phyloP scores from a whole-genome alignment of 352 stramenopile species.

The Thalassiosira oceanica region DNA sequence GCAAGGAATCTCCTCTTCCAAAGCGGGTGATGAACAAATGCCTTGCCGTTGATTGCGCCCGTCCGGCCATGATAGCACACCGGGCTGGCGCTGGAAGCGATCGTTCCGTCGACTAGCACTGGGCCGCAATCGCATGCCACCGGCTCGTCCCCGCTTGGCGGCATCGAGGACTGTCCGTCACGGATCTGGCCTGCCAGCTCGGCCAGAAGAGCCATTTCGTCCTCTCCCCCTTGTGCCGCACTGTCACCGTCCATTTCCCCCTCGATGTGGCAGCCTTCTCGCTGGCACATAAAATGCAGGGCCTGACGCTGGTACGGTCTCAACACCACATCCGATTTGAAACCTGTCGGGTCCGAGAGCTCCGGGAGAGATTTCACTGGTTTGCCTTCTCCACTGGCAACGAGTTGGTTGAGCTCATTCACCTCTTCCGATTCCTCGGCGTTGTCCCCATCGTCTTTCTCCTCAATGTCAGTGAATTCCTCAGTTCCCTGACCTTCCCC shows the following conservation, averaged over 20 bases:
- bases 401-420: conserved; percentile 35
- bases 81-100: conserved; percentile 26
- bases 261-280: conserved; percentile 42
- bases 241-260: conserved; percentile 11
- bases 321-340: conserved; percentile 44
- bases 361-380: conserved; percentile 28
- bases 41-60: not conserved
- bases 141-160: not conserved
- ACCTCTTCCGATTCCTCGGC: conserved; percentile 21
- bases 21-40: conserved; percentile 59
- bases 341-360: conserved; percentile 52
- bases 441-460: conserved; percentile 13
- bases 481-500: not conserved
- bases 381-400: conserved; percentile 6
- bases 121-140: conserved; percentile 65
- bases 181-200: too few relatives aligned
- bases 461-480: not conserved
- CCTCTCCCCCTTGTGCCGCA: conserved; percentile 16
- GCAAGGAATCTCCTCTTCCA: conserved; percentile 74
- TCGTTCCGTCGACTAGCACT: conserved; percentile 42
- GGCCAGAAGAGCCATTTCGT: conserved; percentile 58
- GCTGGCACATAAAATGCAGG: conserved; percentile 73
- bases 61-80: conserved; percentile 16
- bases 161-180: conserved; percentile 4
- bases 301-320: conserved; percentile 73